Evolutionary conservation across 176 grass and related monocot genomes (phyloP), one percentile per base, ranked within the genome.

Genomic region (Avena eriantha): DNA sequence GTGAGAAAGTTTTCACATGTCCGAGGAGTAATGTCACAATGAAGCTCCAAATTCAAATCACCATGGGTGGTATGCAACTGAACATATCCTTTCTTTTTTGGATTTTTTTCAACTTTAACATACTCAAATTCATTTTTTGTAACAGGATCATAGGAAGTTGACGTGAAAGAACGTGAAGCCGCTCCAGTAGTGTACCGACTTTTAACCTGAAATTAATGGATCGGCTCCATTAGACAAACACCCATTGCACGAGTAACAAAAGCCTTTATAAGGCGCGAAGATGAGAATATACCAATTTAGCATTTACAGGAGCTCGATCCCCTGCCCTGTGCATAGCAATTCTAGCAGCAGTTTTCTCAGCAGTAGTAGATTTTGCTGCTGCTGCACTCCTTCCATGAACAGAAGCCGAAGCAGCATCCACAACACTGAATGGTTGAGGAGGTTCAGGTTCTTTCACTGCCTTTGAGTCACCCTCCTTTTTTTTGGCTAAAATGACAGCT

Each of bases 371-470:
- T 86, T 95, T 98, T 43, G 96, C 96, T 59, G 96, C 93, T 67
- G 88, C 96, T 85, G 96, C 93, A 48, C 96, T 98, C 31, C 96
- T 90, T 23, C 96, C 96, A 81, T 95, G 93, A 83, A 98, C 96
- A 86, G 96, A 91, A 90, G 96, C 93, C 67, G 96, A 98, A 82
- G 96, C 96, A 84, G 90, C 96, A 95, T 98, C 96, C n/a, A 98
- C 96, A 29, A 98, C 93, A 92, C 96, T 98, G 78, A 98, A 98
- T 78, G 84, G 14, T 78, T 91, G 91, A 23, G 66, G 67, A 55
- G 93, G 73, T 76, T 95, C 91, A 75, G 87, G 64, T 80, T 91
- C 93, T 90, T 89, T 90, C 86, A 51, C 73, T 21, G 92, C 91
- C 78, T 94, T 92, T 34, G 88, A 82, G 45, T 86, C 92, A 83